phyloP scores from a whole-genome alignment of 768 basidiomycete genomes.

The Tylopilus subfusipes region DNA sequence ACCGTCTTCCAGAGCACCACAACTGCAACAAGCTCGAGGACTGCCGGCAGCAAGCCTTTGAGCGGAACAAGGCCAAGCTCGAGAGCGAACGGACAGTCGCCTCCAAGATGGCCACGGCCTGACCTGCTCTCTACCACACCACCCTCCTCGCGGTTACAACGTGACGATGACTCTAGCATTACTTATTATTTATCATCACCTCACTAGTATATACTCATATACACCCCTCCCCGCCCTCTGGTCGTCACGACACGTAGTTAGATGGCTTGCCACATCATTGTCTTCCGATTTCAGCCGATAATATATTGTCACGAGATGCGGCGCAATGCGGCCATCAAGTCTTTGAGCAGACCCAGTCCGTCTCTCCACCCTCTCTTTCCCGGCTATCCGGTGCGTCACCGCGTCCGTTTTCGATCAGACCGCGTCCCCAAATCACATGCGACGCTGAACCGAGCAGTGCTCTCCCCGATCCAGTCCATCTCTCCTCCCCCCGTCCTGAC shows the following conservation, averaged over 20 bases:
- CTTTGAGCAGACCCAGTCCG: not conserved
- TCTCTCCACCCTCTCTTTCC: not conserved
- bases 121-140: constrained; percentile 14
- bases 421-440: constrained; percentile 22
- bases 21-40: constrained; percentile 78
- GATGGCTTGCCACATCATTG: constrained; percentile 7
- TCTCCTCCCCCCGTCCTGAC: constrained; percentile 1
- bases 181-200: constrained; percentile 28
- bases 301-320: too few relatives aligned
- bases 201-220: constrained; percentile 18
- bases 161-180: constrained; percentile 23
- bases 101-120: constrained; percentile 82
- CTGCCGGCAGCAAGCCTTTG: constrained; percentile 85
- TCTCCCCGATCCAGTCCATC: not conserved
- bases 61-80: constrained; percentile 81
- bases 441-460: not conserved
- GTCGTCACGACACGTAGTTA: constrained; percentile 9
- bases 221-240: not conserved
- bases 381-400: constrained; percentile 1
- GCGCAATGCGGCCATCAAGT: too few relatives aligned
- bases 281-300: constrained; percentile 2
- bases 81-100: constrained; percentile 87
- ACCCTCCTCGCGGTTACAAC: constrained; percentile 14
- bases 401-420: not conserved
- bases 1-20: constrained; percentile 88